Conservation (phyloP, 176 grass and related monocot species). For the Oryza australiensis region DNA sequence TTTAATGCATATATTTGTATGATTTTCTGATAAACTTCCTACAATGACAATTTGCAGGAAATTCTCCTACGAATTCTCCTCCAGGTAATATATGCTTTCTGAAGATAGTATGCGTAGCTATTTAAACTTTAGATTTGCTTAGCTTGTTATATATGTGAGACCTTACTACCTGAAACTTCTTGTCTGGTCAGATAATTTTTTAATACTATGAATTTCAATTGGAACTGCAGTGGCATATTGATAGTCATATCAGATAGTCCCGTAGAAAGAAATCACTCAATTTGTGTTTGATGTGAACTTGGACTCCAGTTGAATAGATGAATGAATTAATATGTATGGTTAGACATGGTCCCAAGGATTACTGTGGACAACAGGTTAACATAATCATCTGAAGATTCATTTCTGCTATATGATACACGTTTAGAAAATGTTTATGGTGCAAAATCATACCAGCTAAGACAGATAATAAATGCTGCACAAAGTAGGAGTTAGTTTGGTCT, state of each 20-base stretch:
- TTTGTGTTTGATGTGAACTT: conserved; percentile 12
- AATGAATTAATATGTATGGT: background rate
- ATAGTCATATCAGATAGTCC: background rate
- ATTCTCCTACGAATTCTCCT: conserved; percentile 33
- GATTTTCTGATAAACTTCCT: background rate
- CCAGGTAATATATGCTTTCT: conserved; percentile 40
- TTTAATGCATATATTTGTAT: background rate
- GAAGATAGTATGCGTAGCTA: background rate
- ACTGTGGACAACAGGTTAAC: background rate
- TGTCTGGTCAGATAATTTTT: background rate
- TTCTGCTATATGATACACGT: background rate
- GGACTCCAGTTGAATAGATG: background rate
- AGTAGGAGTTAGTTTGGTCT: conserved; percentile 18
- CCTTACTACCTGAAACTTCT: background rate
- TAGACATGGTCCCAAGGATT: conserved; percentile 29
- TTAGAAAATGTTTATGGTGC: background rate
- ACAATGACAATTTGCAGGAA: conserved; percentile 24
- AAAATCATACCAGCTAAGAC: conserved; percentile 1
- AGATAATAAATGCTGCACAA: conserved; percentile 35
- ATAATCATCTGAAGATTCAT: conserved; percentile 23
- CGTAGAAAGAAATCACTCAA: background rate
- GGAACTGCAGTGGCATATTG: background rate
- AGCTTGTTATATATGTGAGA: background rate
- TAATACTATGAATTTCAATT: background rate
- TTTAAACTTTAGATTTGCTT: background rate